Conservation (phyloP, 1,139 yeast species). For the Blastobotrys arbuscula region DNA sequence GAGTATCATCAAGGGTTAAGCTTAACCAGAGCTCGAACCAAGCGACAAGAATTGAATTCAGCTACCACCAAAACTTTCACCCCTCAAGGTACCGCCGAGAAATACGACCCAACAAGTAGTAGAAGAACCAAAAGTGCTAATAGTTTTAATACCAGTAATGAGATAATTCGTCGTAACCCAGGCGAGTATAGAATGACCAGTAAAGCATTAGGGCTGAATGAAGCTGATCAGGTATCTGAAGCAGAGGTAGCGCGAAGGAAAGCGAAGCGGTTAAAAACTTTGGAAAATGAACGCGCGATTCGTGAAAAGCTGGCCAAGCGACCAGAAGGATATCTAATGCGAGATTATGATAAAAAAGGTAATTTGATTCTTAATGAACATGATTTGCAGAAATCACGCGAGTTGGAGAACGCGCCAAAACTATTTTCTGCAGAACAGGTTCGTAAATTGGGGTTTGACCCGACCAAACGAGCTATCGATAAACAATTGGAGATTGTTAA, state of each 20-base stretch:
- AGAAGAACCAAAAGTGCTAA: not conserved
- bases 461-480: conserved; percentile 19
- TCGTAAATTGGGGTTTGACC: conserved; percentile 33
- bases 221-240: not conserved
- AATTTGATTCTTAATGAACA: conserved; percentile 30
- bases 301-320: conserved; percentile 29
- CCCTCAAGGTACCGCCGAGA: conserved; percentile 17
- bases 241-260: conserved; percentile 11
- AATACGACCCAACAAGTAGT: not conserved
- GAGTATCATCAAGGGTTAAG: conserved; percentile 63
- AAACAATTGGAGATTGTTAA: not conserved
- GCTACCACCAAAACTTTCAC: conserved; percentile 26
- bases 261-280: conserved; percentile 17
- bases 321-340: conserved; percentile 28
- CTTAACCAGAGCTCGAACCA: conserved; percentile 34
- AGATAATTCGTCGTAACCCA: too few species aligned
- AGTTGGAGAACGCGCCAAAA: conserved; percentile 23
- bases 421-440: conserved; percentile 29
- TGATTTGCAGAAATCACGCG: conserved; percentile 29
- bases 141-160: not conserved
- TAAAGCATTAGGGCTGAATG: not conserved
- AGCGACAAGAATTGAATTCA: conserved; percentile 65
- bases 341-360: conserved; percentile 27
- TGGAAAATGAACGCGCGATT: conserved; percentile 26
- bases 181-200: not conserved